Evolutionary conservation across 2,329 filamentous ascomycete genomes (phyloP), one percentile per base, ranked within the genome.

Genomic region (Trichoderma simmonsii): DNA sequence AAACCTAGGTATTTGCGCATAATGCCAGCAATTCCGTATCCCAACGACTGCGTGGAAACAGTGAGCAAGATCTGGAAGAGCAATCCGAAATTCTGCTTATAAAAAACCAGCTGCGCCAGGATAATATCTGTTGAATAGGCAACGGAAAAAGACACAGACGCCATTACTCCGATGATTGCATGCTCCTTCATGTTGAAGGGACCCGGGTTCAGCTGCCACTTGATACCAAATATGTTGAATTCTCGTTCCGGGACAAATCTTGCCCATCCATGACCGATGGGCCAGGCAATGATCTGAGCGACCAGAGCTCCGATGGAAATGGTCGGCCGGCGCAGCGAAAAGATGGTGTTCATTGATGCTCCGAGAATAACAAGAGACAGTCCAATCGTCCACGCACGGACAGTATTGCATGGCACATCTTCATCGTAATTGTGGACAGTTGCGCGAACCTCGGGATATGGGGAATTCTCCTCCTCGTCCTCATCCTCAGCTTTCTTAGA

Each of bases 101-200:
- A 94, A 76, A 93, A 93, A 18, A 91, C 86, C 21, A 89, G 82
- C 80, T 93, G 91, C 0, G 91, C 91, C 2, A 93, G 83, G 59
- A 94, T 87, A 34, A 93, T 90, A 75, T 94, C 92, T 1, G 91
- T 93, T 1, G 91, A 91, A 76, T 94, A 94, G 4, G 91, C 90
- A 6, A 86, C 89, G 64, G 83, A 90, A 74, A 93, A 92, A 6
- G 90, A 90, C 6, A 92, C 90, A 77, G 91, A 89, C 18, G 92
- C 91, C 89, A 91, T 91, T 75, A 91, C 88, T 21, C 90, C 88
- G 71, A 92, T 91, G 73, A 92, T 86, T 56, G 88, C 82, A 77
- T 92, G 90, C 77, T 92, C 90, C 79, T 92, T 92, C 78, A 91
- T 85, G 76, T 91, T 92, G 80, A 92, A 92, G 1, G 90, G 90